A percentile compares a stretch with the other conserved stretches of the same genome.
Conservation (phyloP, 495 filamentous ascomycete genomes). For the Poronia punctata region DNA sequence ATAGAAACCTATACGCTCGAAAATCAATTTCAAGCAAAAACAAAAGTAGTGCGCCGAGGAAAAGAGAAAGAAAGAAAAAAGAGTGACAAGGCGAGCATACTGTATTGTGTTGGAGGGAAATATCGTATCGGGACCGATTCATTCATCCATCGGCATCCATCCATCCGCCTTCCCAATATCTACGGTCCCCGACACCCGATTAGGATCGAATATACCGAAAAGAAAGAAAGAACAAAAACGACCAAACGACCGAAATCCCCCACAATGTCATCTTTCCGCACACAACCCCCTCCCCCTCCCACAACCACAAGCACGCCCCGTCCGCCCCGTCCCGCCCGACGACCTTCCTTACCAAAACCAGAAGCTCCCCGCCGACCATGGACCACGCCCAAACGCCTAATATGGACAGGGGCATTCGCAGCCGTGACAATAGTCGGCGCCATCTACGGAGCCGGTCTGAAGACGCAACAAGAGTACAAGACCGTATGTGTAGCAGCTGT, state of each 20-base stretch:
- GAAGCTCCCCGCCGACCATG: background rate
- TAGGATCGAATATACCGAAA: no score
- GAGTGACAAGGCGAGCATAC: no score
- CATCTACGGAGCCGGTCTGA: slow-evolving; percentile 53
- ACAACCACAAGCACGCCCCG: background rate
- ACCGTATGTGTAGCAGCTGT: no score
- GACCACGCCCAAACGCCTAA: slow-evolving; percentile 25
- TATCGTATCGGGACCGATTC: no score
- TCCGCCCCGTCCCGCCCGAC: background rate
- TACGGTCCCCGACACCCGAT: no score
- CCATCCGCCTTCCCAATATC: no score
- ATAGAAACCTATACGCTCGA: no score
- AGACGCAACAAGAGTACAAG: slow-evolving; percentile 40
- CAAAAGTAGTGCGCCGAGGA: no score
- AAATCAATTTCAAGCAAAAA: no score
- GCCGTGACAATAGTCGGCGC: slow-evolving; percentile 43
- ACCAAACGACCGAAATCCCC: background rate
- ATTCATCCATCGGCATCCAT: no score
- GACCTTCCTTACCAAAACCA: background rate
- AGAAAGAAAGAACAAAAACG: slow-evolving; percentile 15
- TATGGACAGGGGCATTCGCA: slow-evolving; percentile 43
- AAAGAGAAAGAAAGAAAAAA: no score
- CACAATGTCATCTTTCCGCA: background rate
- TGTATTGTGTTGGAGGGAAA: no score
- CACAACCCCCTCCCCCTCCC: background rate